These are phyloP conservation scores for Quillaja saponaria DNA, from an alignment of 306 rosid species.

Conservation along the genomic window DNA sequence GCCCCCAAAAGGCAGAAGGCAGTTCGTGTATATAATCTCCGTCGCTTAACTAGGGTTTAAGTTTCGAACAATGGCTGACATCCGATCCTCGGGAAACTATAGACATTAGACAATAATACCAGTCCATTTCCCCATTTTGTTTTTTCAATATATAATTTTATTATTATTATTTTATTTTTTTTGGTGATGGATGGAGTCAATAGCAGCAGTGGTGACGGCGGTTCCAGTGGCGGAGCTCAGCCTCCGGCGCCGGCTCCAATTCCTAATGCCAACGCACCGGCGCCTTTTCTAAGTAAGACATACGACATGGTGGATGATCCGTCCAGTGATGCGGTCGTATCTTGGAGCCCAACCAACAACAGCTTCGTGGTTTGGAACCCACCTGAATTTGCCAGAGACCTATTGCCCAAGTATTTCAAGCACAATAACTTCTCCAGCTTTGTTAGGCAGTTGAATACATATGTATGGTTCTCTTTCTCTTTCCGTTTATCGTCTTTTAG, in stretches of 20 bases:
- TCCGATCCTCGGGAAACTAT: constrained; percentile 13
- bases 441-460: constrained; percentile 93
- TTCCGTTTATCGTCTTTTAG: background rate
- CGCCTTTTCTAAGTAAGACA: constrained; percentile 92
- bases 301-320: constrained; percentile 97
- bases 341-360: constrained; percentile 87
- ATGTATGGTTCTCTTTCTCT: constrained; percentile 43
- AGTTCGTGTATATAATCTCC: background rate
- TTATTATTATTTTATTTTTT: background rate
- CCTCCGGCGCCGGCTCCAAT: constrained; percentile 50
- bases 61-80: constrained; percentile 28
- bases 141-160: background rate
- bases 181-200: too few species aligned
- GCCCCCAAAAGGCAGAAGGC: background rate
- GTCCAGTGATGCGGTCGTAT: constrained; percentile 71
- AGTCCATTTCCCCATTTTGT: background rate
- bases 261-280: constrained; percentile 63
- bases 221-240: constrained; percentile 25
- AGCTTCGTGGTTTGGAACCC: constrained; percentile 99
- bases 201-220: constrained; percentile 36
- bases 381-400: constrained; percentile 91
- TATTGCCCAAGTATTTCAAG: constrained; percentile 88
- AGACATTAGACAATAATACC: background rate
- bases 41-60: constrained; percentile 39
- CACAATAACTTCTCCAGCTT: constrained; percentile 94